Base-by-base conservation (phyloP, 2,329 filamentous ascomycete species). In the Xylariales sp. region DNA sequence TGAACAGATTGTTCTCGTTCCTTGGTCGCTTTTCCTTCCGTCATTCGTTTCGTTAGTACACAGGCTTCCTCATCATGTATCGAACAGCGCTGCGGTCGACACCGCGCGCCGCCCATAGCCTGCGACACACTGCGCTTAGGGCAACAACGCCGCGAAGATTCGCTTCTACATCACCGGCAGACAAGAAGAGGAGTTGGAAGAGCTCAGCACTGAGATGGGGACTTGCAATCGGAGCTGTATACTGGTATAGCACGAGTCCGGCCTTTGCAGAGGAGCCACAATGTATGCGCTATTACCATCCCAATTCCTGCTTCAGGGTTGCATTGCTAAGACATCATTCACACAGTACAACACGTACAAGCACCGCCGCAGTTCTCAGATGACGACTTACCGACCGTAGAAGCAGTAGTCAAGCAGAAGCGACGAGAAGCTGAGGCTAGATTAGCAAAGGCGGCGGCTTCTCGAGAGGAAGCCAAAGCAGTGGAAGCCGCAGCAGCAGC, bases 221-320 rank as follows among this genome's bases (percentile, higher is more conserved):
- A 50, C 60, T 93, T 42, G 90, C 88, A 0, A 74, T 71, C 45
- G 88, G 76, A 15, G 81, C 84, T 33, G 69, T 97, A 37, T 98
- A 97, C 69, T 96, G 87, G 66, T 98, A 97, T 65, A 95, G 89
- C 70, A 96, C 89, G 6, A 91, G 84, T 57, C 78, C 82, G 40
- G 73, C 88, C 16, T 97, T 97, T 63, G 86, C 89, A 12, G 88
- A 96, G 55, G 84, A 94, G 63, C 78, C 82, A 25, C 66, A 76
- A 53, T 76, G 89, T 95, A 76, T 52, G 84, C 66, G 51, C 48
- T 45, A 31, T 16, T 27, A 44, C 40, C 25, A 27, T 7, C 29
- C 18, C 8, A 22, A 28, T 14, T 21, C 16, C 18, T 21, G 6
- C 34, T 18, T 15, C 36, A 29, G 36, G 22, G 19, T 16, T 46